Evolutionary conservation across 2,329 filamentous ascomycete genomes (phyloP), one percentile per base, ranked within the genome.

Genomic region (Fusarium kyushuense): DNA sequence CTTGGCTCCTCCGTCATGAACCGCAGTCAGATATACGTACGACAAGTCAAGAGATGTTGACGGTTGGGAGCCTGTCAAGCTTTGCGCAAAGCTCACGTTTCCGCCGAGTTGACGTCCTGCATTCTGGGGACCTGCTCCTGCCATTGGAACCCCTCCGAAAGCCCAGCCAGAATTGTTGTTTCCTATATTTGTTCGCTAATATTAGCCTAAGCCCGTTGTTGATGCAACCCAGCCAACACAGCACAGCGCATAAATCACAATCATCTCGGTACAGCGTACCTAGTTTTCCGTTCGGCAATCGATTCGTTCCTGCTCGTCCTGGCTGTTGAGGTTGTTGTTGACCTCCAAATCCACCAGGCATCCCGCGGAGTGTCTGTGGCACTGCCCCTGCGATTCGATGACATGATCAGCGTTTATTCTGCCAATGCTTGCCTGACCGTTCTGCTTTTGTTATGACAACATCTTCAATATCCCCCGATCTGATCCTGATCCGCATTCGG

Each of bases 21-120:
- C 33, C 33, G 55, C 19, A 27, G 46, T 25, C 41, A 45, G 51
- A 45, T 72, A 62, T 70, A 89, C 88, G 79, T 86, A 90, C 88
- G 87, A 89, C 58, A 87, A 81, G 76, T 91, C 89, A 63, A 90
- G 79, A 41, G 87, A 84, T 66, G 88, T 87, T 70, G 85, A 81
- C 71, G 86, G 84, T 78, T 89, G 87, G 59, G 88, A 89, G 65
- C 86, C 86, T 73, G 84, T 85, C 73, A 90, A 80, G 75, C 87
- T 90, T 76, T 90, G 88, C 48, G 88, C 88, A 78, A 90, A 90
- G 77, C 88, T 90, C 61, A 88, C 81, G 76, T 85, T 88, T 72
- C 87, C 82, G 65, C 84, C 83, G 73, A 87, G 78, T 79, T 88
- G 84, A 74, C 86, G 82, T 55, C 81, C 77, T 49, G 83, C 81